Percentiles rank a stretch among this genome's conserved stretches.
Evolutionary conservation across 352 stramenopile genomes (phyloP).

Genomic region (Aphanomyces euteiches): DNA sequence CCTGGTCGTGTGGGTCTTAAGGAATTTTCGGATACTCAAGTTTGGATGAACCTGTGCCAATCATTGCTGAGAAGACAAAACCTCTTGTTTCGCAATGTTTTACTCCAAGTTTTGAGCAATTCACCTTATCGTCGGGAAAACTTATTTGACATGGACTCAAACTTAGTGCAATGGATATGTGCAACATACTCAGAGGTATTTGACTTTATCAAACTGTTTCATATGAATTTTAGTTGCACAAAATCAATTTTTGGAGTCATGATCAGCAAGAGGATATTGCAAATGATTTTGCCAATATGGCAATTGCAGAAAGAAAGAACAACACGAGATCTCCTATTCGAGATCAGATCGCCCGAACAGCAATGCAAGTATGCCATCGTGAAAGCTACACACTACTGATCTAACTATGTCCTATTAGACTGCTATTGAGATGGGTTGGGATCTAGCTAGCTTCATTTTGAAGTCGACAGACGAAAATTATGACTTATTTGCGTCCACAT

Average conservation of each 20-base stretch:
- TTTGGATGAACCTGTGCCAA: background rate
- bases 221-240: slow-evolving; percentile 5
- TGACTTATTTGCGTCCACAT: background rate
- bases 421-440: background rate
- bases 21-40: background rate
- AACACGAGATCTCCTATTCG: background rate
- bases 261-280: background rate
- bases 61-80: background rate
- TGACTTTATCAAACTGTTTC: background rate
- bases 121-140: background rate
- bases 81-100: background rate
- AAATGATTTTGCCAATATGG: background rate
- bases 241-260: slow-evolving; percentile 9
- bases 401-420: slow-evolving; percentile 15
- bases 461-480: background rate
- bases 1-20: background rate
- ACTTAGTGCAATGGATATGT: slow-evolving; percentile 7
- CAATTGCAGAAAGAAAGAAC: background rate
- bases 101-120: background rate
- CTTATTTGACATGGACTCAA: slow-evolving; percentile 4
- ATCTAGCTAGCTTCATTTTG: slow-evolving; percentile 9
- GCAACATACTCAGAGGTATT: background rate
- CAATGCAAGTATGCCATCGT: background rate
- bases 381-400: background rate
- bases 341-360: background rate